Percentiles rank a stretch among this genome's conserved stretches.
Evolutionary conservation across 352 stramenopile species (phyloP).

Genomic region (Pythium myriotylum): DNA sequence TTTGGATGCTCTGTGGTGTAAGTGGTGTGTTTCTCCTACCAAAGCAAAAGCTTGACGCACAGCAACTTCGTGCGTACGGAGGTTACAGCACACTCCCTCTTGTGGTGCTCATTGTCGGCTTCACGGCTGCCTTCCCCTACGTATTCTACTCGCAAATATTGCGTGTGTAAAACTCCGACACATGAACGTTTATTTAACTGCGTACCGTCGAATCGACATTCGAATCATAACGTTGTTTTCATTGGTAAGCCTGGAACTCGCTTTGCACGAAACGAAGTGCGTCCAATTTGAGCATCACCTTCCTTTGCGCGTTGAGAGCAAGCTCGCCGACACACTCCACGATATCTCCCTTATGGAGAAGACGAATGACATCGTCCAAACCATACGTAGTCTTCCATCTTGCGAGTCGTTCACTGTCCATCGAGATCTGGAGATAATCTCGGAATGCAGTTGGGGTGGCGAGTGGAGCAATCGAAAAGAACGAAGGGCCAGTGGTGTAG

Average conservation of each 20-base stretch:
- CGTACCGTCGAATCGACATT: too few species aligned
- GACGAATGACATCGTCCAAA: constrained; percentile 21
- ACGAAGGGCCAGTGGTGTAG: constrained; percentile 26
- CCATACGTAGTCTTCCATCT: neutral
- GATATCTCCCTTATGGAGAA: constrained; percentile 26
- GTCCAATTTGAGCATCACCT: constrained; percentile 21
- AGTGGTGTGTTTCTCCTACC: constrained; percentile 33
- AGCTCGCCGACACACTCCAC: constrained; percentile 22
- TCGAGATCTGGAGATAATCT: constrained; percentile 24
- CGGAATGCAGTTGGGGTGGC: constrained; percentile 11
- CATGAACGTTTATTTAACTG: neutral
- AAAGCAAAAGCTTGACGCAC: constrained; percentile 46
- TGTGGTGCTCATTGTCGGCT: constrained; percentile 29
- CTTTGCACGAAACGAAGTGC: constrained; percentile 25
- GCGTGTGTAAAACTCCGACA: constrained; percentile 8
- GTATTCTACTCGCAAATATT: constrained; percentile 32
- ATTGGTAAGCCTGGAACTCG: constrained; percentile 31
- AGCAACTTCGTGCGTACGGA: constrained; percentile 52
- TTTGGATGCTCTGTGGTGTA: constrained; percentile 28
- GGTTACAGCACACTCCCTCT: constrained; percentile 39
- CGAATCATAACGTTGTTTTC: too few species aligned
- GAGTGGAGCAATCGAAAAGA: constrained; percentile 22
- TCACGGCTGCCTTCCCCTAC: constrained; percentile 21
- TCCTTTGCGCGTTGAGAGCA: constrained; percentile 20
- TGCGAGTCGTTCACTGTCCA: constrained; percentile 11